A percentile compares a stretch with the other conserved stretches of the same genome.
Conservation (phyloP, 345 rosid genomes). For the Eutrema yunnanense region DNA sequence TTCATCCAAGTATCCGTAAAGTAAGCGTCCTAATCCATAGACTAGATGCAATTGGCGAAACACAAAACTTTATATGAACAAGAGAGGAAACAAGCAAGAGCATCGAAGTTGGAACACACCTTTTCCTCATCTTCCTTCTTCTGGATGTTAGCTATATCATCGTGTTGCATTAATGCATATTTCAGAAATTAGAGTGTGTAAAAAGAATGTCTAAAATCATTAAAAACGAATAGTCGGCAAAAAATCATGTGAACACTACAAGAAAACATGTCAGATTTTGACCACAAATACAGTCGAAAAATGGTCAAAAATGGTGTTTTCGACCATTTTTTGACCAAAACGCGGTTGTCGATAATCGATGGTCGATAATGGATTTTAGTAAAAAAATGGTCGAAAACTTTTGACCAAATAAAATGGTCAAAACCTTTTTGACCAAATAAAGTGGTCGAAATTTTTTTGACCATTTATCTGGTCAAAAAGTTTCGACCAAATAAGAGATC, state of each 20-base stretch:
- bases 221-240: not conserved
- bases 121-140: constrained; percentile 75
- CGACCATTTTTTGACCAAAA: too few relatives aligned
- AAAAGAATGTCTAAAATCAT: not conserved
- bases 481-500: too few relatives aligned
- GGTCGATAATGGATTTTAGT: too few relatives aligned
- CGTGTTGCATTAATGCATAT: constrained; percentile 32
- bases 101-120: constrained; percentile 11
- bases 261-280: too few relatives aligned
- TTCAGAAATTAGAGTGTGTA: not conserved
- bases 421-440: too few relatives aligned
- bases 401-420: too few relatives aligned
- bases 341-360: too few relatives aligned
- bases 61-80: not conserved
- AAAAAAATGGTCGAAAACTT: too few relatives aligned
- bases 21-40: not conserved
- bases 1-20: not conserved
- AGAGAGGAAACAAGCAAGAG: not conserved
- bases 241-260: not conserved
- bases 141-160: constrained; percentile 49
- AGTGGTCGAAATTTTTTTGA: too few relatives aligned
- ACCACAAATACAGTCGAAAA: too few relatives aligned
- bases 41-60: not conserved
- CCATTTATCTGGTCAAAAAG: too few relatives aligned
- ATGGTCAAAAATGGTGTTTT: too few relatives aligned